Percentiles rank a stretch among this genome's conserved stretches.
Evolutionary conservation across 106 monocot genomes (phyloP).

Genomic region (Dendrobium catenatum): DNA sequence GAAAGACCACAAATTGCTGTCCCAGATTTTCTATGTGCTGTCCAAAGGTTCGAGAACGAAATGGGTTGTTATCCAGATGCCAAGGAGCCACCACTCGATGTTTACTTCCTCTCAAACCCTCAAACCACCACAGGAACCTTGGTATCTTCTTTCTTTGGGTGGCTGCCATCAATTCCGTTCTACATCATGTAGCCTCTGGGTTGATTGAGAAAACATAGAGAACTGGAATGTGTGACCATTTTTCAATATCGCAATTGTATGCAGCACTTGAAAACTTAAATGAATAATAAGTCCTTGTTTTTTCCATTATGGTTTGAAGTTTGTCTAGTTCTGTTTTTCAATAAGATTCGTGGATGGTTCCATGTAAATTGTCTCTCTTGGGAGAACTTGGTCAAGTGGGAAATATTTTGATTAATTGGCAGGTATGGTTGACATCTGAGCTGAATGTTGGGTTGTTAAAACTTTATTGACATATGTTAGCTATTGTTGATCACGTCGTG

Average conservation of each 20-base stretch:
- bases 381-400: background rate
- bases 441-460: background rate
- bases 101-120: too few relatives aligned
- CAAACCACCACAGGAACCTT: too few relatives aligned
- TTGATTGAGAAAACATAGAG: background rate
- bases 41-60: too few relatives aligned
- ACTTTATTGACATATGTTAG: background rate
- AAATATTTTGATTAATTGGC: background rate
- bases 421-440: background rate
- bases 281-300: background rate
- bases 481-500: background rate
- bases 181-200: background rate
- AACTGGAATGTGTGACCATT: background rate
- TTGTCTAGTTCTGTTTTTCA: background rate
- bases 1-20: too few relatives aligned
- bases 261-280: background rate
- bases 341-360: background rate
- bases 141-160: too few relatives aligned
- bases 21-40: too few relatives aligned
- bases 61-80: too few relatives aligned
- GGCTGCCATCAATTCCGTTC: too few relatives aligned
- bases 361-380: background rate
- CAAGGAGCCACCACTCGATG: too few relatives aligned
- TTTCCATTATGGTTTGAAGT: background rate
- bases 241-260: background rate